Conservation (phyloP, 768 basidiomycete species). For the Candolleomyces efflorescens region DNA sequence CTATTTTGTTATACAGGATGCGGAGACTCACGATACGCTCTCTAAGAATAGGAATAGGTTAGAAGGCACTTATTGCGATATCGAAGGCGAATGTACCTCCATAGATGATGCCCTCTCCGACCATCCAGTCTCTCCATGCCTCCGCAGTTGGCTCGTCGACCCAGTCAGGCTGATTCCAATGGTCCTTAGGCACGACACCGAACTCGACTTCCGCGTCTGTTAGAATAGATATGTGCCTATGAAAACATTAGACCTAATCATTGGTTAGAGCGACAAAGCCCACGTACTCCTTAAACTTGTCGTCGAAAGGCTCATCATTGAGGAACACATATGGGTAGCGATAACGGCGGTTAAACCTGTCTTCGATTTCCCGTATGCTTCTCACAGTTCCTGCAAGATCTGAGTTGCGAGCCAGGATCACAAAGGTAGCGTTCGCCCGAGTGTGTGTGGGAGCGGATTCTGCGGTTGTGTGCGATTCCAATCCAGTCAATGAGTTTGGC, state of each 20-base stretch:
- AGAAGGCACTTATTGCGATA: background rate
- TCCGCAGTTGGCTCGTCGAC: slow-evolving; percentile 70
- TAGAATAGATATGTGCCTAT: slow-evolving; percentile 20
- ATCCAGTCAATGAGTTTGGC: background rate
- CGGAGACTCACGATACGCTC: slow-evolving; percentile 7
- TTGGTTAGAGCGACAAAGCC: background rate
- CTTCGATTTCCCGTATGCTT: slow-evolving; percentile 73
- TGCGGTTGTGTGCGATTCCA: background rate
- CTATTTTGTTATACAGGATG: background rate
- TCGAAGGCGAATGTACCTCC: slow-evolving; percentile 25
- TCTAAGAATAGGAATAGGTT: slow-evolving; percentile 26
- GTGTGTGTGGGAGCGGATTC: background rate
- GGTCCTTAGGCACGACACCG: slow-evolving; percentile 60
- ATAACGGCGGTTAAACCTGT: slow-evolving; percentile 73
- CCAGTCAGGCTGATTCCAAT: slow-evolving; percentile 77
- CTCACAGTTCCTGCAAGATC: slow-evolving; percentile 56
- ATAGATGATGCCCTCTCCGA: slow-evolving; percentile 40
- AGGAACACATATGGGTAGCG: slow-evolving; percentile 87
- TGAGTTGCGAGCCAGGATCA: slow-evolving; percentile 59
- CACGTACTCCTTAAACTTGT: slow-evolving; percentile 64
- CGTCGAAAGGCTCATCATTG: slow-evolving; percentile 78
- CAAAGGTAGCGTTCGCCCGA: slow-evolving; percentile 33
- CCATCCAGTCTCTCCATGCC: slow-evolving; percentile 56
- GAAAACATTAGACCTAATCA: background rate
- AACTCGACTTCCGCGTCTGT: slow-evolving; percentile 37